Evolutionary conservation across 768 basidiomycete species (phyloP), one percentile per base, ranked within the genome.

Genomic region (Russula sp.): DNA sequence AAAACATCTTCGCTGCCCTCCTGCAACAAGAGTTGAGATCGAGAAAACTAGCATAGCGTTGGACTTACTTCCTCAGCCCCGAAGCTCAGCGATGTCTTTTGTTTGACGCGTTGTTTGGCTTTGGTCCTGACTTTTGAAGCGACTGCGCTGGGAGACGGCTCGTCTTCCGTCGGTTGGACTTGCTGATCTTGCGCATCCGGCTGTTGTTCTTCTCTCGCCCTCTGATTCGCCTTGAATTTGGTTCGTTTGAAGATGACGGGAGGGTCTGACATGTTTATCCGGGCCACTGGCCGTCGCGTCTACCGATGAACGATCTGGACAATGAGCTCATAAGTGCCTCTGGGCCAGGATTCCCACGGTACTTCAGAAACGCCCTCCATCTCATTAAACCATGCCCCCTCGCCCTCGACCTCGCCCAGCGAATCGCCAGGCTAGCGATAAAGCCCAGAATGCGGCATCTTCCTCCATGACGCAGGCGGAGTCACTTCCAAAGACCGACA

Each of bases 1-100:
- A 94, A 92, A 0, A 81, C 77, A 63, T 90, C 86, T 9, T 80
- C 84, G 44, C 80, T 81, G 13, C 78, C 80, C 69, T 82, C 81
- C 85, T 90, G 58, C 61, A 69, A 77, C 65, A 73, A 70, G 30
- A 46, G 54, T 61, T 13, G 40, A 38, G 6, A 59, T n/a, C 20
- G 6, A 3, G 28, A 22, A 63, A 36, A 61, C 20, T n/a, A 40
- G 34, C 46, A 30, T 16, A 2, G n/a, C 50, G 30, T n/a, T 48
- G 40, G 51, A 65, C 70, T 40, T 66, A 89, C 88, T 80, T 88
- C 82, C 13, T 79, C 81, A 10, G 76, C 88, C 7, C 90, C 91
- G 75, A 94, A 94, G 72, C 91, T 93, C 61, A 94, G 78, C 60
- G 80, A 80, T 4, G 88, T 81, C 72, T 86, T 87, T 44, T 83